These are phyloP conservation scores for Rhizoclosmatium globosum DNA, from an alignment of 192 early-diverging fungal species.

Conservation along the genomic window DNA sequence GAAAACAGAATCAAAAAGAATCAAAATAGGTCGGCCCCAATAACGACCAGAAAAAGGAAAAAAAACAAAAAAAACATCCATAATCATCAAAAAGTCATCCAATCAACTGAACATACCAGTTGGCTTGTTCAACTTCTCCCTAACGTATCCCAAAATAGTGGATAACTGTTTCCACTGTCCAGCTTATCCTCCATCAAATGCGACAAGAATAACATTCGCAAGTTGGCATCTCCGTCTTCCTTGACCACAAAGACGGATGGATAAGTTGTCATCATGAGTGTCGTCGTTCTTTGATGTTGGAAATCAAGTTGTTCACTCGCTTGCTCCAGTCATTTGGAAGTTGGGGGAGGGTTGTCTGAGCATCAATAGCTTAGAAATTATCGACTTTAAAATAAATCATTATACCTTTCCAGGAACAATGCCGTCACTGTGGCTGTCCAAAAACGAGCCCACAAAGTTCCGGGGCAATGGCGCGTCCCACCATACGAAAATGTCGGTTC, in stretches of 20 bases:
- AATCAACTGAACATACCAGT: constrained; percentile 4
- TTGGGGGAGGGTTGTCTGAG: constrained; percentile 70
- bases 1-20: no score
- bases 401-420: constrained; percentile 80
- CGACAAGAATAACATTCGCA: constrained; percentile 85
- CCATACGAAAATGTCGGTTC: constrained; percentile 87
- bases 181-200: constrained; percentile 94
- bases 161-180: constrained; percentile 64
- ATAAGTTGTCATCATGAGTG: constrained; percentile 65
- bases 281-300: constrained; percentile 74
- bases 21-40: no score
- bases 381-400: background rate
- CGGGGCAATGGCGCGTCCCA: constrained; percentile 82
- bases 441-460: constrained; percentile 80
- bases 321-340: constrained; percentile 78
- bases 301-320: constrained; percentile 78
- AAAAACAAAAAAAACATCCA: no score
- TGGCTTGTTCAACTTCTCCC: constrained; percentile 34
- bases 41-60: no score
- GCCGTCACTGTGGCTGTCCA: constrained; percentile 73
- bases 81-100: no score
- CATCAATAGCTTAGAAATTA: background rate
- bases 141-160: constrained; percentile 53
- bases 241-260: constrained; percentile 86
- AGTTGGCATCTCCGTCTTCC: constrained; percentile 87